Percentiles rank a stretch among this genome's conserved stretches.
Conservation (phyloP, 495 filamentous ascomycete species). For the Gamarada debralockiae region DNA sequence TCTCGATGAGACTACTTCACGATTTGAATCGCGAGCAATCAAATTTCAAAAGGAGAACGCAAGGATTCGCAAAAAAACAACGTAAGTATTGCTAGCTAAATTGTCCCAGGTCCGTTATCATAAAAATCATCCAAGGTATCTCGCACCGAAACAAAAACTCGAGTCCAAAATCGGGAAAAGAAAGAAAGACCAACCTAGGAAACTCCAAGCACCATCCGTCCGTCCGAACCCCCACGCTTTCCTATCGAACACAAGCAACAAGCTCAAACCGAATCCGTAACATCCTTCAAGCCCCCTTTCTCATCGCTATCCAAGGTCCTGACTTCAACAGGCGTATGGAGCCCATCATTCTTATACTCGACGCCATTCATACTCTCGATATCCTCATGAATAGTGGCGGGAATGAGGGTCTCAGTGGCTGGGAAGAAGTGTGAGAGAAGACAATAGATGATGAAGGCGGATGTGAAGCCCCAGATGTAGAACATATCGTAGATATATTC, state of each 20-base stretch:
- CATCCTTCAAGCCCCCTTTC: too few species aligned
- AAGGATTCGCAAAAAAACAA: too few species aligned
- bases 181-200: too few species aligned
- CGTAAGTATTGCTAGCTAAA: too few species aligned
- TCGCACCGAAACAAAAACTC: slow-evolving; percentile 54
- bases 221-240: too few species aligned
- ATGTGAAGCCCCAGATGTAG: slow-evolving; percentile 37
- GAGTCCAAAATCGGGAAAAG: slow-evolving; percentile 39
- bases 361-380: slow-evolving; percentile 6
- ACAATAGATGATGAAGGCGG: slow-evolving; percentile 32
- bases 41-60: too few species aligned
- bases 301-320: too few species aligned
- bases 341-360: slow-evolving; percentile 18
- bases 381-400: slow-evolving; percentile 17
- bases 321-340: slow-evolving; percentile 1
- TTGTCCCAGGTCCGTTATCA: too few species aligned
- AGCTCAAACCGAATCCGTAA: too few species aligned
- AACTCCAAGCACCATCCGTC: too few species aligned
- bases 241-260: slow-evolving; percentile 56
- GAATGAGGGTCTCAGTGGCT: slow-evolving; percentile 28
- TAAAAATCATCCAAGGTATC: slow-evolving; percentile 59
- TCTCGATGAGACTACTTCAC: too few species aligned
- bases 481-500: slow-evolving; percentile 35
- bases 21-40: too few species aligned
- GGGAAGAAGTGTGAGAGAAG: slow-evolving; percentile 34